These are phyloP conservation scores for Neurospora sp. DNA, from an alignment of 495 filamentous ascomycete species.

Conservation along the genomic window DNA sequence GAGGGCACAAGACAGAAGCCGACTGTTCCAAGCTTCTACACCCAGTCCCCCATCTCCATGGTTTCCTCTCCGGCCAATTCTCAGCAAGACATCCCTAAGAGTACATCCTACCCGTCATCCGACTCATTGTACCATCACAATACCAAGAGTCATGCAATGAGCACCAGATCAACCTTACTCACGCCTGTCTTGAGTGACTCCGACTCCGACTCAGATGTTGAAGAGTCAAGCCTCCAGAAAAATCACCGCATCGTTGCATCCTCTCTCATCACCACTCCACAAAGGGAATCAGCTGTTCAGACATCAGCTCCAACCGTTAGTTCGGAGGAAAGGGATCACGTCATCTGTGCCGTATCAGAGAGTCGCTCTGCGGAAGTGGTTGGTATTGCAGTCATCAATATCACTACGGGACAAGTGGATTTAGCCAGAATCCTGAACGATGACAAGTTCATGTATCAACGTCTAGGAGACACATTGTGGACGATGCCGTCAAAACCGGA, in stretches of 20 bases:
- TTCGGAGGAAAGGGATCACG: constrained; percentile 36
- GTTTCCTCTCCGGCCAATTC: not conserved
- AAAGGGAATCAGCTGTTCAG: not conserved
- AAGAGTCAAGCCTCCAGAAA: not conserved
- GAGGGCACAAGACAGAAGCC: not conserved
- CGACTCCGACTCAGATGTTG: not conserved
- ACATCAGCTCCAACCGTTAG: not conserved
- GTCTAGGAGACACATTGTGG: constrained; percentile 46
- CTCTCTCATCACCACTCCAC: not conserved
- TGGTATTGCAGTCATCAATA: constrained; percentile 80
- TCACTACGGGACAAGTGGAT: constrained; percentile 62
- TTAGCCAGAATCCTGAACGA: constrained; percentile 58
- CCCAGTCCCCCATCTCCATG: not conserved
- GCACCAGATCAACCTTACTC: not conserved
- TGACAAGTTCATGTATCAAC: constrained; percentile 65
- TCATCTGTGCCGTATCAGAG: constrained; percentile 88
- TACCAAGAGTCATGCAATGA: not conserved
- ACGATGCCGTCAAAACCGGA: constrained; percentile 44
- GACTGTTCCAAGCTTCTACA: not conserved
- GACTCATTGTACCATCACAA: not conserved
- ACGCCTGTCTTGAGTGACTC: not conserved
- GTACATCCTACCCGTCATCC: not conserved
- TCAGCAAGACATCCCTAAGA: not conserved
- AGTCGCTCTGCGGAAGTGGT: constrained; percentile 70
- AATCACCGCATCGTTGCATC: not conserved